Conservation (phyloP, 495 filamentous ascomycete species). For the Aspergillus steynii region DNA sequence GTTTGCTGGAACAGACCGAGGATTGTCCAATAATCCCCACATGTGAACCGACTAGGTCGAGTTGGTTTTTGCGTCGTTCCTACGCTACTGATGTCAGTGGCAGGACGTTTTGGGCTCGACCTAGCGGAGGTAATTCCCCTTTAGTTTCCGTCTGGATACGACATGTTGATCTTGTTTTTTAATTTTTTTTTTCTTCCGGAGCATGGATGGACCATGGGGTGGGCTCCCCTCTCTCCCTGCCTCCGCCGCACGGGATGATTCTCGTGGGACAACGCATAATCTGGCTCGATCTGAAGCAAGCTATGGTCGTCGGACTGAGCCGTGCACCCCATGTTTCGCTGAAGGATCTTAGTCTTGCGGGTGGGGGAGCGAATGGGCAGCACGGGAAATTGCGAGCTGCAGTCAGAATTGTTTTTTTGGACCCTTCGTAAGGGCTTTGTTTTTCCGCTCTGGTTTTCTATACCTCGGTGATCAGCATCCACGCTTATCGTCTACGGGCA, state of each 20-base stretch:
- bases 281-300: conserved; percentile 13
- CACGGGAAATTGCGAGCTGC: conserved; percentile 17
- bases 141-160: conserved; percentile 16
- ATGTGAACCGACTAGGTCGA: conserved; percentile 26
- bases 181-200: neutral
- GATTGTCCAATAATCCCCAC: conserved; percentile 19
- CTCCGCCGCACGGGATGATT: conserved; percentile 9
- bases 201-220: conserved; percentile 4
- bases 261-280: conserved; percentile 13
- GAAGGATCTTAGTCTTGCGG: conserved; percentile 16
- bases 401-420: conserved; percentile 8
- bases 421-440: conserved; percentile 3
- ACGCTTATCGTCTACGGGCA: conserved; percentile 2
- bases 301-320: conserved; percentile 12
- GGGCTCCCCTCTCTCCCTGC: conserved; percentile 3
- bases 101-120: conserved; percentile 11
- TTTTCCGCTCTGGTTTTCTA: conserved; percentile 4
- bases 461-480: conserved; percentile 16
- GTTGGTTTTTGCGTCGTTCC: conserved; percentile 10
- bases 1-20: conserved; percentile 23
- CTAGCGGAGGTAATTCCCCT: conserved; percentile 20
- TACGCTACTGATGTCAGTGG: conserved; percentile 18
- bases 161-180: conserved; percentile 14
- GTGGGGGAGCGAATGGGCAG: conserved; percentile 14
- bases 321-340: conserved; percentile 12